These are phyloP conservation scores for Volvox reticuliferus DNA, from an alignment of 139 green algal species.

Conservation along the genomic window DNA sequence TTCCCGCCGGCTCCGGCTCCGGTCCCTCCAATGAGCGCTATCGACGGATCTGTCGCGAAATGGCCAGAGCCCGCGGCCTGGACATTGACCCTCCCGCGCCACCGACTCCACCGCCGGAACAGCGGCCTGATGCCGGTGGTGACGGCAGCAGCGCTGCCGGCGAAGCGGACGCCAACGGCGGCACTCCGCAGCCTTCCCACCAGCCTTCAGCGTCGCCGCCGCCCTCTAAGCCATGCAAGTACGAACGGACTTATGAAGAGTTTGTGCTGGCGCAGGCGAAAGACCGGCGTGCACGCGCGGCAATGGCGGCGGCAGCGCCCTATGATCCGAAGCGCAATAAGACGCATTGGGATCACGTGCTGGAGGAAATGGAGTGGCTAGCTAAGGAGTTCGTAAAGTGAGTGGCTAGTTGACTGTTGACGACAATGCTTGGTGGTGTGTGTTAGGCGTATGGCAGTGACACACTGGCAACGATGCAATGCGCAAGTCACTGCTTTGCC, in stretches of 20 bases:
- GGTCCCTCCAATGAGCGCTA: slow-evolving; percentile 39
- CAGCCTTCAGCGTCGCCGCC: not conserved
- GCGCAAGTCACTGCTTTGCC: too few relatives aligned
- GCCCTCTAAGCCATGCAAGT: not conserved
- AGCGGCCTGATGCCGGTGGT: not conserved
- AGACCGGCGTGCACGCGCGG: slow-evolving; percentile 5
- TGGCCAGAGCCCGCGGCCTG: not conserved
- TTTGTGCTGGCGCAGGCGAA: slow-evolving; percentile 39
- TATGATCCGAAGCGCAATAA: slow-evolving; percentile 77
- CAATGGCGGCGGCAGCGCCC: not conserved
- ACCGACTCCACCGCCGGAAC: not conserved
- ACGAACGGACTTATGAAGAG: slow-evolving; percentile 38
- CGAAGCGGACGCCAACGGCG: not conserved
- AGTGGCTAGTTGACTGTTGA: not conserved
- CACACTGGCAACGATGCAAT: too few relatives aligned
- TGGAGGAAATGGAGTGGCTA: slow-evolving; percentile 98
- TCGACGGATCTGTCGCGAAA: not conserved
- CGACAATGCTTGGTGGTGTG: too few relatives aligned
- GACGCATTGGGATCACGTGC: slow-evolving; percentile 93
- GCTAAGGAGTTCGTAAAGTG: slow-evolving; percentile 90
- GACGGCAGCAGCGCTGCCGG: not conserved
- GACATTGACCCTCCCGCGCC: slow-evolving; percentile 6
- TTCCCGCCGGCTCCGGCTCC: slow-evolving; percentile 16
- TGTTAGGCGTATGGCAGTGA: too few relatives aligned
- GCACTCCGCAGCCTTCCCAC: not conserved